A percentile compares a stretch with the other conserved stretches of the same genome.
Conservation (phyloP, 2,329 filamentous ascomycete species). For the Colletotrichum tabaci region DNA sequence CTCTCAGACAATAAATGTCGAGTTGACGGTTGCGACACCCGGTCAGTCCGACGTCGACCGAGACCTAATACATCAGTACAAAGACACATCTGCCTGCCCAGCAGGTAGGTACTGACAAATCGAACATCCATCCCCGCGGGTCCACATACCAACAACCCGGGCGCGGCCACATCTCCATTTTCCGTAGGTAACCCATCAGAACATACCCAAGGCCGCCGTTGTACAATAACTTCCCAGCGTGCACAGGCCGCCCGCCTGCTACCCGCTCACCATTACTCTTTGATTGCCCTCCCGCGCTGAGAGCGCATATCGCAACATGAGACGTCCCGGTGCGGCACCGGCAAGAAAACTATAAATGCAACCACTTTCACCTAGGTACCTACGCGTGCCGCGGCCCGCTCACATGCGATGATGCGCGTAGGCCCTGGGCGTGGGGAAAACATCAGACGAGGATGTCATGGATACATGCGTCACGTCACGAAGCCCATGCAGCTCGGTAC, state of each 20-base stretch:
- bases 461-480: constrained; percentile 3
- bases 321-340: neutral
- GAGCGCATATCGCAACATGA: neutral
- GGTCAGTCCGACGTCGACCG: neutral
- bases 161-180: neutral
- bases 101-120: neutral
- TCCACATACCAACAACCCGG: too few species aligned
- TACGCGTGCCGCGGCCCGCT: neutral
- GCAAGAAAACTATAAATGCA: constrained; percentile 13
- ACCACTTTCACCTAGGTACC: neutral
- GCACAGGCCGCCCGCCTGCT: neutral
- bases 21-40: too few species aligned
- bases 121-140: neutral
- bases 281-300: neutral
- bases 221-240: neutral
- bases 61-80: neutral
- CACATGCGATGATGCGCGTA: neutral
- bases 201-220: neutral
- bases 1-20: neutral
- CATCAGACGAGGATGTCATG: neutral
- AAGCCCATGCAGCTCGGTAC: neutral
- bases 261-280: neutral
- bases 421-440: neutral
- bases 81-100: too few species aligned
- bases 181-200: neutral